Percentiles rank a stretch among this genome's conserved stretches.
These are phyloP conservation scores for Citropsis articulata DNA, from an alignment of 345 rosid genomes.

Conservation along the genomic window DNA sequence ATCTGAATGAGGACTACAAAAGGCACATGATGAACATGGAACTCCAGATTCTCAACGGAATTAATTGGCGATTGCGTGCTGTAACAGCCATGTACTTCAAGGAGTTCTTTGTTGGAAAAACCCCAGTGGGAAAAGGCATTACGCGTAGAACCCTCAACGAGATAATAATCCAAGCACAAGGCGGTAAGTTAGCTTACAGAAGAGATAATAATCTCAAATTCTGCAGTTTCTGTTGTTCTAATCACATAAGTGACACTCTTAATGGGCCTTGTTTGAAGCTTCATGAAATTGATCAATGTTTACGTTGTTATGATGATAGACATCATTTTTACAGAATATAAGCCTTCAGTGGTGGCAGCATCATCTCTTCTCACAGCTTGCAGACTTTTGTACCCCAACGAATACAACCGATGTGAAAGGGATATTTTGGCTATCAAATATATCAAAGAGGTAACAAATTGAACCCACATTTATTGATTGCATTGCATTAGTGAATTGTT, in stretches of 20 bases:
- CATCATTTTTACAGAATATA: neutral
- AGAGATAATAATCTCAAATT: too few relatives aligned
- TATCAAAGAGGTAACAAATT: neutral
- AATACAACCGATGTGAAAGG: neutral
- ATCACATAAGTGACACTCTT: too few relatives aligned
- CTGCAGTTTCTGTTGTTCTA: too few relatives aligned
- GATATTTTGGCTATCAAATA: neutral
- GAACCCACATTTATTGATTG: neutral
- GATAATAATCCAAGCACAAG: neutral
- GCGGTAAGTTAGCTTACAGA: neutral
- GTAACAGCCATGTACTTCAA: neutral
- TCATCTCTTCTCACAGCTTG: neutral
- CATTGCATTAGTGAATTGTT: neutral
- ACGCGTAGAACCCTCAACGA: neutral
- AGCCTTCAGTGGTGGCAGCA: constrained; percentile 13
- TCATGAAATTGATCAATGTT: too few relatives aligned
- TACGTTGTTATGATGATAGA: neutral
- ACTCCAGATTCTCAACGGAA: neutral
- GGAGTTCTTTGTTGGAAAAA: neutral
- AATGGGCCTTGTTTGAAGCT: too few relatives aligned
- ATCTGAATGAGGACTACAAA: neutral
- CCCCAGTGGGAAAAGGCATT: neutral
- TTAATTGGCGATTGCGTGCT: neutral
- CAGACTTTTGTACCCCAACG: neutral
- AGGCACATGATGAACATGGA: neutral